Evolutionary conservation across 2,329 filamentous ascomycete genomes (phyloP).

Genomic region (Venturia asperata): DNA sequence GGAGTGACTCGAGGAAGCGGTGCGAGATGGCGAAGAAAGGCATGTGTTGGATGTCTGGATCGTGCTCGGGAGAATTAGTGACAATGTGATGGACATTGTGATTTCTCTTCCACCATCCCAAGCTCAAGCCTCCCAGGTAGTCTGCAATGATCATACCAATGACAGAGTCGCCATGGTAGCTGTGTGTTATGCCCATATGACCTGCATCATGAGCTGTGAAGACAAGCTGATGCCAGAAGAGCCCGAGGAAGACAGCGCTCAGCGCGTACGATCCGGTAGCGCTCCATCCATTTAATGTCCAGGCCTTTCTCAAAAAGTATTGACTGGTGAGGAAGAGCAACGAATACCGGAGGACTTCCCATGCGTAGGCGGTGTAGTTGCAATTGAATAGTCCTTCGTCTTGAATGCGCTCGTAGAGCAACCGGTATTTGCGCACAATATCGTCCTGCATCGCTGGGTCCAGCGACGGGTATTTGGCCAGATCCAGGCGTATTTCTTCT

Average conservation of each 20-base stretch:
- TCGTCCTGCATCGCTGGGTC: constrained; percentile 65
- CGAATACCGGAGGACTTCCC: constrained; percentile 66
- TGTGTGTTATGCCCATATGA: constrained; percentile 95
- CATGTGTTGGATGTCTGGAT: constrained; percentile 80
- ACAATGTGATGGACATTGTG: constrained; percentile 97
- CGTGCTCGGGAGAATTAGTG: constrained; percentile 90
- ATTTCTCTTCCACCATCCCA: constrained; percentile 95
- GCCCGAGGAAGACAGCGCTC: constrained; percentile 69
- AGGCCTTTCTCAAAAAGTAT: constrained; percentile 35
- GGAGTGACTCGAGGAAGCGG: constrained; percentile 57
- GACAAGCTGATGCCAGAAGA: constrained; percentile 89
- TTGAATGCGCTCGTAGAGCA: constrained; percentile 62
- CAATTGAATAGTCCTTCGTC: constrained; percentile 75
- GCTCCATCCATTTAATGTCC: constrained; percentile 11
- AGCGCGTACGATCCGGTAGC: constrained; percentile 40
- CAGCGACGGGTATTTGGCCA: constrained; percentile 71
- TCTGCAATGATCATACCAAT: constrained; percentile 89
- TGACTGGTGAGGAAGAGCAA: constrained; percentile 54
- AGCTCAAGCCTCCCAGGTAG: constrained; percentile 78
- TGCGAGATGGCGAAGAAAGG: constrained; percentile 63
- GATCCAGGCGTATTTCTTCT: constrained; percentile 67
- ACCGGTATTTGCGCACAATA: constrained; percentile 76
- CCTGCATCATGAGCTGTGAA: constrained; percentile 93
- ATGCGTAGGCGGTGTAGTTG: constrained; percentile 71
- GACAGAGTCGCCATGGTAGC: constrained; percentile 72